Evolutionary conservation across 2,329 filamentous ascomycete genomes (phyloP), one percentile per base, ranked within the genome.

Genomic region (Fusarium avenaceum): DNA sequence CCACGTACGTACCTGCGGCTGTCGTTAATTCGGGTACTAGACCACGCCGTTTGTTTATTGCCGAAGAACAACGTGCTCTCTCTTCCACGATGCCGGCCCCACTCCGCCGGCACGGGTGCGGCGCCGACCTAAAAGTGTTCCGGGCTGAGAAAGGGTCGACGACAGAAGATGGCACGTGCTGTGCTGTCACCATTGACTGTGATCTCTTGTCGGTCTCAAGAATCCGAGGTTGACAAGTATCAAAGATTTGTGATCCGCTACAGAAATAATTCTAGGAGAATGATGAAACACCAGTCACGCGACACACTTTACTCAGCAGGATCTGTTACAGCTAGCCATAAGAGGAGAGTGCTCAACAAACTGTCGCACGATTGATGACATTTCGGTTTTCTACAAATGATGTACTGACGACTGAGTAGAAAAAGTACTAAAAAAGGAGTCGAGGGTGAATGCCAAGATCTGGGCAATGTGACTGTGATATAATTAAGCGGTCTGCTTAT

Each of bases 401-500:
- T 38, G 15, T n/a, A 3, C 4, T 19, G 19, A 19, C 19, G 19
- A 19, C 19, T 19, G 33, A 9, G 15, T n/a, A 53, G n/a, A 46
- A 53, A 6, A 13, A 17, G 32, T 26, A 33, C 24, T 28, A 14
- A 28, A 28, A 14, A 28, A 28, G 19, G 47, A 40, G 44, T 22
- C 48, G 42, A 30, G 56, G 43, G 49, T 57, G 43, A 44, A 26
- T 20, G 46, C 52, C 62, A 50, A 56, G 62, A 35, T 40, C 47
- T 39, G 50, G 50, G 44, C 33, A 32, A 61, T 63, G 51, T 53
- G 61, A 51, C 11, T 19, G 22, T 40, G 39, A 19, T 53, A 33
- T 45, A 44, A 22, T 22, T 22, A 22, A 62, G 61, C 65, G 61
- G 65, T 69, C 24, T 65, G 61, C 43, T 39, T 57, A 28, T 30